phyloP scores from a whole-genome alignment of 768 basidiomycete genomes.

The Holtermannia corniformis region DNA sequence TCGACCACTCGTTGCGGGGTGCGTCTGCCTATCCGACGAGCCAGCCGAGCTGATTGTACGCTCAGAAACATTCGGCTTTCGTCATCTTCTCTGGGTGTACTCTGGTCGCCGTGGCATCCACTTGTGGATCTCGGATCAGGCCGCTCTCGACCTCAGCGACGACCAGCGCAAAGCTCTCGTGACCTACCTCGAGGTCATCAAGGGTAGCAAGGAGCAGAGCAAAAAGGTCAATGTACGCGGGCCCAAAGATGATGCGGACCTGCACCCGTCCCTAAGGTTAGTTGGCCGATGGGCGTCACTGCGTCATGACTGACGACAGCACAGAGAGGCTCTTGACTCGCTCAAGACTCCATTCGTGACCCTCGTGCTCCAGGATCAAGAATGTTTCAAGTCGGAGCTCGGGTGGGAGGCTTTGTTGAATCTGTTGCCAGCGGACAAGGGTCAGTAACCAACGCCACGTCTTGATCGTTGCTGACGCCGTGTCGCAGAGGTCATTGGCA shows the following conservation, averaged over 20 bases:
- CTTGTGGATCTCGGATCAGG: conserved; percentile 86
- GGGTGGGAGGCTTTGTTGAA: conserved; percentile 67
- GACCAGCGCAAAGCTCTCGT: conserved; percentile 80
- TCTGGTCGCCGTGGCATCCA: conserved; percentile 98
- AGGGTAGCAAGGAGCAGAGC: conserved; percentile 65
- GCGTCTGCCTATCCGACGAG: conserved; percentile 4
- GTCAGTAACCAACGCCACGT: conserved; percentile 24
- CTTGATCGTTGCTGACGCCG: background rate
- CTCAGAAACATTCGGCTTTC: conserved; percentile 75
- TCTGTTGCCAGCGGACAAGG: conserved; percentile 56
- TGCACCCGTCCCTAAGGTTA: conserved; percentile 69
- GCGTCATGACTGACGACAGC: background rate
- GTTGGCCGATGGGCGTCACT: conserved; percentile 26
- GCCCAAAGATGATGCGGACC: conserved; percentile 34
- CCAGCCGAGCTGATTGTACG: background rate
- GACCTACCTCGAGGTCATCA: conserved; percentile 73
- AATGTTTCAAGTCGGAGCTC: conserved; percentile 62
- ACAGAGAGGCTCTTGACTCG: conserved; percentile 47
- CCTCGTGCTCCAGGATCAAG: conserved; percentile 70
- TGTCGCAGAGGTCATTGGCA: conserved; percentile 42
- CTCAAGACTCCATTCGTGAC: conserved; percentile 54
- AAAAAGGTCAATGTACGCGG: conserved; percentile 71
- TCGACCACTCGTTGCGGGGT: conserved; percentile 65
- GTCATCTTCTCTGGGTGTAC: conserved; percentile 91
- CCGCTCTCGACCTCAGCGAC: conserved; percentile 82